Conservation (phyloP, 768 basidiomycete species). For the Antrodiella citrinella region DNA sequence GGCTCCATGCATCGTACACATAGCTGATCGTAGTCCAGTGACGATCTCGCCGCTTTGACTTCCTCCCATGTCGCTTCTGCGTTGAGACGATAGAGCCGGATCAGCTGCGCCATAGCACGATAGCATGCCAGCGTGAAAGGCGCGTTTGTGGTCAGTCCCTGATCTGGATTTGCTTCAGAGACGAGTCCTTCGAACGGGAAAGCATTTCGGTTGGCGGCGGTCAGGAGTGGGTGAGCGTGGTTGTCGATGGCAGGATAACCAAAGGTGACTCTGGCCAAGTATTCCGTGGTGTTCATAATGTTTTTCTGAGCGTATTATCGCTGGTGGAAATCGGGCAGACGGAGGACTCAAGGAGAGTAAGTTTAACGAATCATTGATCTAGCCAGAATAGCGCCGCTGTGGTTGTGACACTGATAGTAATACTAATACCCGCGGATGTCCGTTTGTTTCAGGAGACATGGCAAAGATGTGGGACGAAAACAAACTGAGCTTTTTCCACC, state of each 20-base stretch:
- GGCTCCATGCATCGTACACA: constrained; percentile 47
- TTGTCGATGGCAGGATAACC: constrained; percentile 63
- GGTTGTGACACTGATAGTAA: too few relatives aligned
- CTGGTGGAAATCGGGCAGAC: too few relatives aligned
- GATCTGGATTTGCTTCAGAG: constrained; percentile 49
- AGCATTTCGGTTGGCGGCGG: constrained; percentile 30
- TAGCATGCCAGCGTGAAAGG: constrained; percentile 49
- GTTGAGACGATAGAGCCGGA: constrained; percentile 36
- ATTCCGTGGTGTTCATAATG: constrained; percentile 1
- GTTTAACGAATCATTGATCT: too few relatives aligned
- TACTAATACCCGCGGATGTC: too few relatives aligned
- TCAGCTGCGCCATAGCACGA: constrained; percentile 50
- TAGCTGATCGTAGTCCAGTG: constrained; percentile 44
- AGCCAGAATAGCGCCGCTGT: too few relatives aligned
- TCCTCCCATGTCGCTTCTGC: constrained; percentile 44
- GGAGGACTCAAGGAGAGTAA: too few relatives aligned
- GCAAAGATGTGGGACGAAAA: too few relatives aligned
- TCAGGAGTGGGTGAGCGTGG: constrained; percentile 68
- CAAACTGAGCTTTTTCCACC: too few relatives aligned
- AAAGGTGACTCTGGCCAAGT: constrained; percentile 9
- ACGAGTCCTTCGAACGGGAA: constrained; percentile 58
- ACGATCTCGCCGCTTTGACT: constrained; percentile 39
- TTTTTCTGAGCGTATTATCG: too few relatives aligned
- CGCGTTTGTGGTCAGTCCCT: constrained; percentile 43
- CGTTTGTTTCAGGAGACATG: too few relatives aligned